Base-by-base conservation (phyloP, 192 early-diverging fungal species). In the Umbelopsis sp. region DNA sequence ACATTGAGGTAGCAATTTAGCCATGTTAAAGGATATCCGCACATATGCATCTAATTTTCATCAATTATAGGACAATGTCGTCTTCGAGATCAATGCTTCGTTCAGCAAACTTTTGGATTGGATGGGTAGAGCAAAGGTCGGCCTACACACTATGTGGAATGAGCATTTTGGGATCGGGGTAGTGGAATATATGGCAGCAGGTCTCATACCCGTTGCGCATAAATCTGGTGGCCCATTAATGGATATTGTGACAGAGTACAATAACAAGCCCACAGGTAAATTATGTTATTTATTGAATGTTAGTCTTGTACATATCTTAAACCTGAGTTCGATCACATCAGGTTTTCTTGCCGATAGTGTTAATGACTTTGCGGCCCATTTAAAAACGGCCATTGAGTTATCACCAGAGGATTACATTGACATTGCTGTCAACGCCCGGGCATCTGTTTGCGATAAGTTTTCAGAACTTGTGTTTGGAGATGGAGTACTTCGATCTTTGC, bases 91-190 rank as follows among this genome's bases (percentile, higher is more conserved):
- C 21, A 99, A 99, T 80, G 95, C 91, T 6, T 68, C 90, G 1
- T 97, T 92, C 80, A 64, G 76, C 25, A 82, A 83, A 16, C 83
- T 99, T 4, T 78, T 84, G 35, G 72, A 74, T 0, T 88, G 90
- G 81, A 76, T 98, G 3, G 71, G 81, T 20, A 71, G 66, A 16
- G 83, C 89, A 30, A 82, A 85, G 53, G 78, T 99, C 55, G 98
- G 97, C 5, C 50, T 99, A 15, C 97, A 98, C 75, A 94, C 97
- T 15, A 99, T 99, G 98, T 85, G 85, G 73, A 92, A 99, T 73
- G 98, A 99, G 77, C 98, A 99, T 74, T 99, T 99, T 86, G 98
- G 98, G 6, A 99, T 99, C 69, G 91, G 93, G 30, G 87, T 98
- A 50, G 93, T 99, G 2, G 98, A 99, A 76, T 98, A 96, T 75